phyloP scores from a whole-genome alignment of 495 filamentous ascomycete species.

The Sordaria brevicollis region DNA sequence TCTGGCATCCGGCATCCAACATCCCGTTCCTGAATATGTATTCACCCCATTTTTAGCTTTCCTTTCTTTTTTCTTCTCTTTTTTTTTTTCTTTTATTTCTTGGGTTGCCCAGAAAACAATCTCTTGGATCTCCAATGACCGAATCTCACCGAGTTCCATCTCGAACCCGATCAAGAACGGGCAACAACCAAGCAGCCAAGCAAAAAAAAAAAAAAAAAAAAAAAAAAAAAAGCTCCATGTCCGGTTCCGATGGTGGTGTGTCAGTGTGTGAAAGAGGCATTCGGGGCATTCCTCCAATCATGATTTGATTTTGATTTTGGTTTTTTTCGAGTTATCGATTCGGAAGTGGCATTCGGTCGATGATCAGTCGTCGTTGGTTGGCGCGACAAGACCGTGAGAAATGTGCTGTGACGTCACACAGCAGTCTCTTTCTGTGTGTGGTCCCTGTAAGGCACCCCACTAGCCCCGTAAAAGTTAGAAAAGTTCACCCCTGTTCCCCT shows the following conservation, averaged over 20 bases:
- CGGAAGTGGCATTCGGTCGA: neutral
- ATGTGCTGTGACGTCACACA: neutral
- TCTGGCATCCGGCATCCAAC: neutral
- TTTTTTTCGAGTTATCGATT: neutral
- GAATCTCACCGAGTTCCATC: neutral
- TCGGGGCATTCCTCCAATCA: neutral
- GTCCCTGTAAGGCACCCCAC: neutral
- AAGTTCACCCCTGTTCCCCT: too few relatives aligned
- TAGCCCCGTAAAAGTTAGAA: neutral
- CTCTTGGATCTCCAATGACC: too few relatives aligned
- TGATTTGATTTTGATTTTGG: too few relatives aligned
- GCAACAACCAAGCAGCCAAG: too few relatives aligned
- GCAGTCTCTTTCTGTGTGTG: neutral
- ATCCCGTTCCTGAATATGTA: neutral
- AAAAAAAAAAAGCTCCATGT: neutral
- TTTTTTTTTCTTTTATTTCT: too few relatives aligned
- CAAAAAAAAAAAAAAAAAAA: too few relatives aligned
- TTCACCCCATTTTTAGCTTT: too few relatives aligned
- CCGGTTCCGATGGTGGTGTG: neutral
- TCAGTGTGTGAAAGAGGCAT: too few relatives aligned
- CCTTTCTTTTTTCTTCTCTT: too few relatives aligned
- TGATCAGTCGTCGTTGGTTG: neutral
- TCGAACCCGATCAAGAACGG: neutral
- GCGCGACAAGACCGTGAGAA: neutral
- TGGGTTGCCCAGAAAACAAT: too few relatives aligned